Conservation (phyloP, 768 basidiomycete species). For the Russula vinacea region DNA sequence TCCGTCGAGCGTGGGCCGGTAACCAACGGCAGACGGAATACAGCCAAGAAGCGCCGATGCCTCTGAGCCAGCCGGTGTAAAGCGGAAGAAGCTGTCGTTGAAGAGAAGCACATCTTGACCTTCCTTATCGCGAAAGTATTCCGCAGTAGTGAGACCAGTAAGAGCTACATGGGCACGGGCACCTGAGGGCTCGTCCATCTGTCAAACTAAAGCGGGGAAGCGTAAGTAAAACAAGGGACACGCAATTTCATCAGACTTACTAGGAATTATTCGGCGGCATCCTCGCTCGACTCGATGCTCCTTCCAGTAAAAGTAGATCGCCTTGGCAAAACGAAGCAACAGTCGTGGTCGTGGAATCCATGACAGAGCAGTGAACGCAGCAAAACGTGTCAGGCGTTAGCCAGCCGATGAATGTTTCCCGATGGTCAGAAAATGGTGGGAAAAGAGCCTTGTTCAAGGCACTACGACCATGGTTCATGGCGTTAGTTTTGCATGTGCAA, state of each 20-base stretch:
- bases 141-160: constrained; percentile 98
- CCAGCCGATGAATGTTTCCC: constrained; percentile 59
- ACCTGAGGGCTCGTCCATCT: constrained; percentile 99
- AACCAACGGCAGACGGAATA: constrained; percentile 99
- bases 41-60: constrained; percentile 99
- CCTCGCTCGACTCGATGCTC: constrained; percentile 74
- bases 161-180: constrained; percentile 99
- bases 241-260: constrained; percentile 46
- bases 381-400: constrained; percentile 63
- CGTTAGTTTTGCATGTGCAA: constrained; percentile 13
- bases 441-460: constrained; percentile 66
- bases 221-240: not conserved
- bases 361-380: constrained; percentile 61
- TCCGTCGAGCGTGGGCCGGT: constrained; percentile 99
- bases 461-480: constrained; percentile 43
- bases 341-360: constrained; percentile 64
- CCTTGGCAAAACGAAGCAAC: constrained; percentile 66
- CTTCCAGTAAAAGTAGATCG: constrained; percentile 87
- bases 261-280: constrained; percentile 83
- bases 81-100: constrained; percentile 99
- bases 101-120: constrained; percentile 99
- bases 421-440: constrained; percentile 70
- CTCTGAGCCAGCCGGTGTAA: constrained; percentile 99
- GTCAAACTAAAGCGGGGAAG: constrained; percentile 55
- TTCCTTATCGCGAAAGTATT: constrained; percentile 99